Evolutionary conservation across 2,329 filamentous ascomycete species (phyloP).

Genomic region (Ophiostoma sp.): DNA sequence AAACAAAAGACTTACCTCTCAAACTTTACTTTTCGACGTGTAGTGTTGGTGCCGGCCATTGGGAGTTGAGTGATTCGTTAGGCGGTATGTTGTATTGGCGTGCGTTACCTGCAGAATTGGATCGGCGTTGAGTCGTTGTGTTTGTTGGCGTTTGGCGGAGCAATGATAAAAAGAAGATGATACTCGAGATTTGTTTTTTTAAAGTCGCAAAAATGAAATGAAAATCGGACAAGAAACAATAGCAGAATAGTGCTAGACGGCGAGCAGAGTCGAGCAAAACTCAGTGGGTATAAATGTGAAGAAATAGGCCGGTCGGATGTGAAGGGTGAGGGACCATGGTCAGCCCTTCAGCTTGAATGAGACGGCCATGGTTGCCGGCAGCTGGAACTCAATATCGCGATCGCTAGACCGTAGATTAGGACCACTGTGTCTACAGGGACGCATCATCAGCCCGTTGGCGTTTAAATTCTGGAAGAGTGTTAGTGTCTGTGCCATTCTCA

Average conservation of each 20-base stretch:
- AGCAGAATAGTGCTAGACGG: background rate
- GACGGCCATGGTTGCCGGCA: background rate
- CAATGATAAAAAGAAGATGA: background rate
- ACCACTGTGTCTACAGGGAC: conserved; percentile 11
- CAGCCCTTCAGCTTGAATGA: background rate
- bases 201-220: background rate
- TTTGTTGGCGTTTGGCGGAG: background rate
- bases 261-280: background rate
- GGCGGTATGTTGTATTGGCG: background rate
- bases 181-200: background rate
- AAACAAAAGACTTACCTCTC: conserved; percentile 3
- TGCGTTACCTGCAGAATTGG: background rate
- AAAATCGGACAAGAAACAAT: background rate
- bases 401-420: background rate
- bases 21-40: background rate
- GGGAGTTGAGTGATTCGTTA: background rate
- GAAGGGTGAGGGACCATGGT: background rate
- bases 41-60: background rate
- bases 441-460: conserved; percentile 41
- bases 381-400: background rate
- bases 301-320: background rate
- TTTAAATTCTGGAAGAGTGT: conserved; percentile 40
- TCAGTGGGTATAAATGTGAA: background rate
- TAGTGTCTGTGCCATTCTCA: background rate
- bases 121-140: background rate